phyloP scores from a whole-genome alignment of 2,329 filamentous ascomycete species.

The Diplodia sapinea region DNA sequence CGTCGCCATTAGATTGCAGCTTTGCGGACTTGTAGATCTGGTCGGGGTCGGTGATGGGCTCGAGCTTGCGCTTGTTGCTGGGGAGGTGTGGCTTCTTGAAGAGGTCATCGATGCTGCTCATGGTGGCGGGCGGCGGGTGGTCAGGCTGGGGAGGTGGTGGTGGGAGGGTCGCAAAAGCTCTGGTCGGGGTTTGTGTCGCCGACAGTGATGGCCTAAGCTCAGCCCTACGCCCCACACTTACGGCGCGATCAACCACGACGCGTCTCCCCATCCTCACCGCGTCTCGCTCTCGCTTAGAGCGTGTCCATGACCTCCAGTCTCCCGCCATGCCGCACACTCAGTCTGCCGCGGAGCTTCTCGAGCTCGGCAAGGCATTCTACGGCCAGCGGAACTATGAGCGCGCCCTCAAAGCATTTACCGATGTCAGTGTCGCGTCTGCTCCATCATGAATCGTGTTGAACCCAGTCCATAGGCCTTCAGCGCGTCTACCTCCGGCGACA shows the following conservation, averaged over 20 bases:
- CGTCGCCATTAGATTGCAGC: conserved; percentile 57
- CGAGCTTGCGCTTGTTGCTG: conserved; percentile 64
- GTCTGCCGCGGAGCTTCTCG: conserved; percentile 45
- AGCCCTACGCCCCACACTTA: conserved; percentile 20
- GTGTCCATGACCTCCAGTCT: not conserved
- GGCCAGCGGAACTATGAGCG: conserved; percentile 45
- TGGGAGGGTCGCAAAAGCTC: conserved; percentile 11
- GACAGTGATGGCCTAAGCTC: conserved; percentile 7
- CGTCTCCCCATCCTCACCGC: conserved; percentile 19
- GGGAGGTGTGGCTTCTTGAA: conserved; percentile 63
- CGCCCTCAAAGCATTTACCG: conserved; percentile 44
- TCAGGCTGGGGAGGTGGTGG: not conserved
- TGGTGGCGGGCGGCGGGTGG: conserved; percentile 38
- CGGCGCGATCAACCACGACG: conserved; percentile 24
- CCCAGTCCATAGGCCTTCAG: conserved; percentile 10
- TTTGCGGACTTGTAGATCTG: conserved; percentile 67
- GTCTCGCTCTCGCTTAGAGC: not conserved
- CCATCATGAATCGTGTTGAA: not conserved
- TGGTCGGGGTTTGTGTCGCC: conserved; percentile 18
- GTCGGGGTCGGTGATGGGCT: conserved; percentile 60
- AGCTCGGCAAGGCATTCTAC: conserved; percentile 46
- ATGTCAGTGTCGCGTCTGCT: conserved; percentile 20
- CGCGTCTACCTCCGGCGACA: conserved; percentile 36
- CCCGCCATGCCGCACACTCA: conserved; percentile 41
- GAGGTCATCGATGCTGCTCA: conserved; percentile 67